phyloP scores from a whole-genome alignment of 306 rosid species.

The Morella rubra region DNA sequence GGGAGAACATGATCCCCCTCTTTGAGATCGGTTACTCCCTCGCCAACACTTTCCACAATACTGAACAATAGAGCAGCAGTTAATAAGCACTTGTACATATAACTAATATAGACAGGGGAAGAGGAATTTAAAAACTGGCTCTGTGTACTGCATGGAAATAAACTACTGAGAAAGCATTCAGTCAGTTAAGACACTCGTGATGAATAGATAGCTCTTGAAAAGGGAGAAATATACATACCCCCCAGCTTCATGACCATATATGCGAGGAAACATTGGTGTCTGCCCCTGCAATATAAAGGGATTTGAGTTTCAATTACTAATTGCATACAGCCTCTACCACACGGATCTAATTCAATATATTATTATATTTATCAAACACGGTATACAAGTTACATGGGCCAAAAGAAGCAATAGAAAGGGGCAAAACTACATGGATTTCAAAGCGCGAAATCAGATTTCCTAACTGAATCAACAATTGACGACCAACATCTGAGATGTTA shows the following conservation, averaged over 20 bases:
- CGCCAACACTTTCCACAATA: slow-evolving; percentile 82
- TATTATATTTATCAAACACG: no score
- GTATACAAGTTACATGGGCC: no score
- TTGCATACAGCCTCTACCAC: background rate
- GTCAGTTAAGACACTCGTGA: background rate
- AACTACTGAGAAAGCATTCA: background rate
- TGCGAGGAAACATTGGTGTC: slow-evolving; percentile 83
- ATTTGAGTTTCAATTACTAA: slow-evolving; percentile 7
- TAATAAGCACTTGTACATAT: background rate
- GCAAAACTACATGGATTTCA: no score
- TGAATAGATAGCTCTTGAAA: background rate
- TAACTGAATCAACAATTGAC: no score
- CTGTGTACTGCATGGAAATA: no score
- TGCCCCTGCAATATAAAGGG: slow-evolving; percentile 58
- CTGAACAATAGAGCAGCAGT: slow-evolving; percentile 29
- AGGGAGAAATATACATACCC: slow-evolving; percentile 48
- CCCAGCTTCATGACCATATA: slow-evolving; percentile 94
- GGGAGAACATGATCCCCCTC: slow-evolving; percentile 93
- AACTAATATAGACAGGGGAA: background rate
- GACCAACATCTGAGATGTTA: no score
- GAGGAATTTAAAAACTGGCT: no score
- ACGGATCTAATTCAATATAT: background rate
- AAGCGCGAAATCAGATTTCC: no score
- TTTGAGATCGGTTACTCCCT: slow-evolving; percentile 76
- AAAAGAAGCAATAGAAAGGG: no score